phyloP scores from a whole-genome alignment of 768 basidiomycete genomes.

The Lyophyllum atratum region DNA sequence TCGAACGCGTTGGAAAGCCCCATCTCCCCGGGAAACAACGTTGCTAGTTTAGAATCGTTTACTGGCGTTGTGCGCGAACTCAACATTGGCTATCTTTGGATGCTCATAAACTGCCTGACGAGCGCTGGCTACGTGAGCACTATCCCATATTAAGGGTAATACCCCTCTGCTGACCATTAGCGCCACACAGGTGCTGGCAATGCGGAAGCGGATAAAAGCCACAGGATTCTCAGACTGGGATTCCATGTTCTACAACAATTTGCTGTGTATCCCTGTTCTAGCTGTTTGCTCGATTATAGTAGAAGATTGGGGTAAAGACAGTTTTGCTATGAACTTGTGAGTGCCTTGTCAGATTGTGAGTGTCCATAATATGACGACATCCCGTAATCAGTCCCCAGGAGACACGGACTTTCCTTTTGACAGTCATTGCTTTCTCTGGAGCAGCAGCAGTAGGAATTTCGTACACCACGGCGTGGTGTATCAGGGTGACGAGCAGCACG shows the following conservation, averaged over 20 bases:
- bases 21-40: neutral
- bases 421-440: constrained; percentile 94
- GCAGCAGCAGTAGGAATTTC: constrained; percentile 97
- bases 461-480: constrained; percentile 98
- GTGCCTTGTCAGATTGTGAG: constrained; percentile 27
- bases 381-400: constrained; percentile 69
- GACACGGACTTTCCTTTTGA: constrained; percentile 75
- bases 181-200: constrained; percentile 74
- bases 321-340: constrained; percentile 85
- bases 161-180: constrained; percentile 7
- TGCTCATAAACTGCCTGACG: constrained; percentile 88
- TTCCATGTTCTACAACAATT: constrained; percentile 98
- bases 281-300: constrained; percentile 76
- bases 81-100: constrained; percentile 94
- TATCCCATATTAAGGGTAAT: neutral
- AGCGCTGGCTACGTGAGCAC: constrained; percentile 85
- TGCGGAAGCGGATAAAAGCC: constrained; percentile 94
- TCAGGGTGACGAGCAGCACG: constrained; percentile 93
- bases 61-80: constrained; percentile 46
- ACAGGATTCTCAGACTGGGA: constrained; percentile 99
- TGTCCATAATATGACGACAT: constrained; percentile 2
- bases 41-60: constrained; percentile 35
- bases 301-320: constrained; percentile 88
- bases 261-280: constrained; percentile 91
- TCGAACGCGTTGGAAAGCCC: constrained; percentile 37